phyloP scores from a whole-genome alignment of 2,329 filamentous ascomycete species.

The Penicillium sp. region DNA sequence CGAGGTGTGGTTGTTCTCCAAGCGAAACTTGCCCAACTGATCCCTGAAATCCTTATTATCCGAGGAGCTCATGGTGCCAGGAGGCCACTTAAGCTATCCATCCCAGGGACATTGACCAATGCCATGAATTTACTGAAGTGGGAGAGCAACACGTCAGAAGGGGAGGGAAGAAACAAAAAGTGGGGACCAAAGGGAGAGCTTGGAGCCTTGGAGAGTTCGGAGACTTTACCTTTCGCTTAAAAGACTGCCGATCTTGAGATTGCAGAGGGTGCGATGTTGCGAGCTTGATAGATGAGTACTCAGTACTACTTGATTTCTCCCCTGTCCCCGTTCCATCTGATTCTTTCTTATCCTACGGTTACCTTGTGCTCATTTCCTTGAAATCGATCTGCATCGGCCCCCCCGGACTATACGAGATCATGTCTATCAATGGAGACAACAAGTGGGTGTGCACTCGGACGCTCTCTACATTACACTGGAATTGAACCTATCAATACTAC shows the following conservation, averaged over 20 bases:
- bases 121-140: not conserved
- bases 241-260: not conserved
- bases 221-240: slow-evolving; percentile 2
- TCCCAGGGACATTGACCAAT: slow-evolving; percentile 16
- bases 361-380: not conserved
- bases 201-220: not conserved
- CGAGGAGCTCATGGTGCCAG: slow-evolving; percentile 22
- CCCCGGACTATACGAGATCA: too few species aligned
- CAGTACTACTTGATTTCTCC: too few species aligned
- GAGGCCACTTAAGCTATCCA: slow-evolving; percentile 23
- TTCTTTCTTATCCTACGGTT: not conserved
- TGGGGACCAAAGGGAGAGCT: not conserved
- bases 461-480: not conserved
- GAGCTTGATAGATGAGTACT: too few species aligned
- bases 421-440: too few species aligned
- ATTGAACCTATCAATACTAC: too few species aligned
- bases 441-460: too few species aligned
- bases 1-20: slow-evolving; percentile 21
- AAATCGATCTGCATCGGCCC: too few species aligned
- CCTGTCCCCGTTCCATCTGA: not conserved
- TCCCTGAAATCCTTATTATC: slow-evolving; percentile 34
- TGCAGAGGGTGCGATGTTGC: slow-evolving; percentile 1
- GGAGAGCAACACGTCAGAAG: not conserved
- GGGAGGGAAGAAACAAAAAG: not conserved
- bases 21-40: slow-evolving; percentile 34